A percentile compares a stretch with the other conserved stretches of the same genome.
Evolutionary conservation across 2,329 filamentous ascomycete genomes (phyloP).

Genomic region (Cercospora sesami): DNA sequence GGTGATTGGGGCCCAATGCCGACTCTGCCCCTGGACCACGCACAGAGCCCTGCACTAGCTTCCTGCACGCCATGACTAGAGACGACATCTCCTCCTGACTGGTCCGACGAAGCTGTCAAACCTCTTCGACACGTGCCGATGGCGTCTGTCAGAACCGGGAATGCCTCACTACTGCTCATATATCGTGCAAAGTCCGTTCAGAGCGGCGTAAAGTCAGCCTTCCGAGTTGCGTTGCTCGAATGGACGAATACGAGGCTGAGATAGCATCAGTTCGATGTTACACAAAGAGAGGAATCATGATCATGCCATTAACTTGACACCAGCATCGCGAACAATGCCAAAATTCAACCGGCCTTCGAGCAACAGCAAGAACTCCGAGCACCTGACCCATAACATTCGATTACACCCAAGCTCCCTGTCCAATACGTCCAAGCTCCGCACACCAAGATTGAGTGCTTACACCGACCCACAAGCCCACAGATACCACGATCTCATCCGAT

Average conservation of each 20-base stretch:
- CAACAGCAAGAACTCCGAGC: neutral
- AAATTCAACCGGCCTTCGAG: neutral
- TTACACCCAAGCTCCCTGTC: neutral
- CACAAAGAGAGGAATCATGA: neutral
- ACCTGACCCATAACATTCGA: neutral
- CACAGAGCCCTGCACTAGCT: conserved; percentile 10
- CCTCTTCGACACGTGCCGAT: neutral
- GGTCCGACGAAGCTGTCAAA: neutral
- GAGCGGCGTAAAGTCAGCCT: neutral
- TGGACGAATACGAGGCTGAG: neutral
- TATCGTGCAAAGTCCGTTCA: neutral
- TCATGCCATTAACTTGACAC: neutral
- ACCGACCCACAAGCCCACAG: neutral
- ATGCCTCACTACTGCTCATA: neutral
- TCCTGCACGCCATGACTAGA: conserved; percentile 11
- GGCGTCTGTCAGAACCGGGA: neutral
- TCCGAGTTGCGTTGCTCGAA: neutral
- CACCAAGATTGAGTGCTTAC: neutral
- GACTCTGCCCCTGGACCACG: neutral
- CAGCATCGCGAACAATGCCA: neutral
- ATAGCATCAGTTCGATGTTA: neutral
- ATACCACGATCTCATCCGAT: neutral
- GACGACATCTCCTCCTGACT: neutral
- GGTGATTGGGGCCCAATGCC: conserved; percentile 3
- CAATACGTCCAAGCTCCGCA: neutral